Percentiles rank a stretch among this genome's conserved stretches.
Conservation (phyloP, 306 rosid species). For the Lathyrus sativus region DNA sequence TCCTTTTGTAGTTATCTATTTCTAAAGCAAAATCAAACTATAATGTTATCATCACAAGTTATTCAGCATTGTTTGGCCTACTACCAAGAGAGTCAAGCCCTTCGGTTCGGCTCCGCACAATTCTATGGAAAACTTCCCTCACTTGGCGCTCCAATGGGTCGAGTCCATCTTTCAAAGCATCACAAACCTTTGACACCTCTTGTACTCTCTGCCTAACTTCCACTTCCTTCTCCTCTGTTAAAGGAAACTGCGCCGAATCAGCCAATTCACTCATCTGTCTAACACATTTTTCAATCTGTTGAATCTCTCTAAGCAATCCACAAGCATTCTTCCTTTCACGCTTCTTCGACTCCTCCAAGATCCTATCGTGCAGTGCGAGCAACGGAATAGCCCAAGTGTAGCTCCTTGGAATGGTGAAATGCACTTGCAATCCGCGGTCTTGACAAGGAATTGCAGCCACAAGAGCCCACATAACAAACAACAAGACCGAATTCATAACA, state of each 20-base stretch:
- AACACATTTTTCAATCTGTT: conserved; percentile 72
- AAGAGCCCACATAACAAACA: conserved; percentile 87
- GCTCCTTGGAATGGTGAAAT: conserved; percentile 65
- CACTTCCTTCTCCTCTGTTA: conserved; percentile 67
- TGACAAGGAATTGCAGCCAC: conserved; percentile 99
- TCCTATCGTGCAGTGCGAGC: conserved; percentile 66
- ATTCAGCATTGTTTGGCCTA: conserved; percentile 47
- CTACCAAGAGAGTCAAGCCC: conserved; percentile 72
- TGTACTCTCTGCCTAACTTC: conserved; percentile 76
- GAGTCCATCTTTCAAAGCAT: conserved; percentile 65
- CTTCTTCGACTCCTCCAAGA: conserved; percentile 80
- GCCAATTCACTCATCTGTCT: conserved; percentile 67
- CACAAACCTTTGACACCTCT: conserved; percentile 58
- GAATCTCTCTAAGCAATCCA: conserved; percentile 80
- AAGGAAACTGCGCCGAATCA: conserved; percentile 71
- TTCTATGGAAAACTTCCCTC: conserved; percentile 78
- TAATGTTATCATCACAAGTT: conserved; percentile 32
- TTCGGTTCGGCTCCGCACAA: conserved; percentile 72
- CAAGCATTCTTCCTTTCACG: conserved; percentile 77
- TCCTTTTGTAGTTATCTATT: conserved; percentile 32
- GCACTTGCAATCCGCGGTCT: conserved; percentile 85
- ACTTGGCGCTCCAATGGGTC: conserved; percentile 91
- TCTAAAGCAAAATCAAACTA: conserved; percentile 34
- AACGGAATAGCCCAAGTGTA: conserved; percentile 69
- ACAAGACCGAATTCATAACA: conserved; percentile 61